A percentile compares a stretch with the other conserved stretches of the same genome.
Conservation (phyloP, 108 stramenopile genomes). For the Conticribra guillardii region DNA sequence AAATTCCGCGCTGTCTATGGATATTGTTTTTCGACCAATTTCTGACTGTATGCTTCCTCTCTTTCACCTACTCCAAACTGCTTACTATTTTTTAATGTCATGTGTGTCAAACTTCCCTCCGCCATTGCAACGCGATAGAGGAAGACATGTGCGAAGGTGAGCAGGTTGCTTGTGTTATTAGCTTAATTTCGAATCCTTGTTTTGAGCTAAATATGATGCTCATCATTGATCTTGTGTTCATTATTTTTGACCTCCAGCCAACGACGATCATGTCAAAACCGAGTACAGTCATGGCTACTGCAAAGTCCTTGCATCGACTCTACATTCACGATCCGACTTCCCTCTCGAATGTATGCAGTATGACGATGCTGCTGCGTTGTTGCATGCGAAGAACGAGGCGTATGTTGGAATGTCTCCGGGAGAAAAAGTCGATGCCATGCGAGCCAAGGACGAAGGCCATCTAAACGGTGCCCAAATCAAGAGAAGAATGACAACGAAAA, state of each 20-base stretch:
- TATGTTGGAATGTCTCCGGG: slow-evolving; percentile 28
- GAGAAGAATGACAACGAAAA: slow-evolving; percentile 42
- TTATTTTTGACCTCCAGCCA: not conserved
- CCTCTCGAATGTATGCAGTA: slow-evolving; percentile 14
- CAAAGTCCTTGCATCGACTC: slow-evolving; percentile 19
- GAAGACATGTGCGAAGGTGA: not conserved
- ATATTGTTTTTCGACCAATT: too few species aligned
- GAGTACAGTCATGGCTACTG: slow-evolving; percentile 13
- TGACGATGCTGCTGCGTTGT: slow-evolving; percentile 1
- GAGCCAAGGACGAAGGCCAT: slow-evolving; percentile 39
- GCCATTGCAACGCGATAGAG: not conserved
- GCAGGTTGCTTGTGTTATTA: too few species aligned
- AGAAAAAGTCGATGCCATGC: slow-evolving; percentile 32
- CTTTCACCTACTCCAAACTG: too few species aligned
- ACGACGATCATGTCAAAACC: slow-evolving; percentile 13
- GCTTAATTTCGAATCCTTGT: not conserved
- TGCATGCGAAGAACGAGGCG: not conserved
- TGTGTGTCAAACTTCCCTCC: too few species aligned
- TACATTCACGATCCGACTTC: slow-evolving; percentile 13
- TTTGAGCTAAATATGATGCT: not conserved
- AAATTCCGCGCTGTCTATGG: too few species aligned
- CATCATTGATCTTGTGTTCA: too few species aligned
- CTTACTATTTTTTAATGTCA: too few species aligned
- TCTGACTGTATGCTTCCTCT: too few species aligned
- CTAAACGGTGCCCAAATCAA: slow-evolving; percentile 42